A percentile compares a stretch with the other conserved stretches of the same genome.
Conservation (phyloP, 1,139 yeast genomes). For the Meyerozyma smithsonii region DNA sequence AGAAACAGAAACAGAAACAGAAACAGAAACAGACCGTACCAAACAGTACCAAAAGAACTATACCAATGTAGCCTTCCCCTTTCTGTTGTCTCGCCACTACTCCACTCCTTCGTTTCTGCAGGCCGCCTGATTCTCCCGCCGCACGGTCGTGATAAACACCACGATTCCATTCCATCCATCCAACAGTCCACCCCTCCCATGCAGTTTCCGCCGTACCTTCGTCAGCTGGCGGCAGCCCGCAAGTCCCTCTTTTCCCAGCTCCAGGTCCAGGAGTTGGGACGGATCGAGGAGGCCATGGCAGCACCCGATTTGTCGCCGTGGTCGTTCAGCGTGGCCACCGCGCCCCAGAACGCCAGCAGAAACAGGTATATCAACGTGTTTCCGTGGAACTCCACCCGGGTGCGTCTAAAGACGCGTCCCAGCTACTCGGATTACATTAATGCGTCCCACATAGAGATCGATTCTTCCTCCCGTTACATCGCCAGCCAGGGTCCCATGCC, state of each 20-base stretch:
- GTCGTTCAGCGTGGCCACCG: conserved; percentile 20
- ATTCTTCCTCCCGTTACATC: conserved; percentile 21
- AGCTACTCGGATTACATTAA: conserved; percentile 33
- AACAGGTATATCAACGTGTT: conserved; percentile 41
- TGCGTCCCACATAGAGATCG: conserved; percentile 32
- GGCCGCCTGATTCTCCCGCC: no score
- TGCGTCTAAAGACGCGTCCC: conserved; percentile 21
- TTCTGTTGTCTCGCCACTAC: no score
- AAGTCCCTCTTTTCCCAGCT: conserved; percentile 2
- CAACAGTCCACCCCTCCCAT: no score
- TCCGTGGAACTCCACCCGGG: conserved; percentile 39
- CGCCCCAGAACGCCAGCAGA: conserved; percentile 16
- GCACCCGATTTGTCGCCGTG: conserved; percentile 21
- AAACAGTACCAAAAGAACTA: no score
- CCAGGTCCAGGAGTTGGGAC: conserved; percentile 4
- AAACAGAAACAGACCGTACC: no score
- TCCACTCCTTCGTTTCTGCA: no score
- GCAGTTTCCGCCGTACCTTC: not conserved
- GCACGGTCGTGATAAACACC: not conserved
- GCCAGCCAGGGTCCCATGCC: conserved; percentile 61
- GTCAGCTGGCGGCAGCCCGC: not conserved
- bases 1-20: no score
- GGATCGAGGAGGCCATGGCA: conserved; percentile 25
- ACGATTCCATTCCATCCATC: no score
- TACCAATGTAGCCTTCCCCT: no score